Percentiles rank a stretch among this genome's conserved stretches.
Conservation (phyloP, 495 filamentous ascomycete genomes). For the Cladorrhinum samala region DNA sequence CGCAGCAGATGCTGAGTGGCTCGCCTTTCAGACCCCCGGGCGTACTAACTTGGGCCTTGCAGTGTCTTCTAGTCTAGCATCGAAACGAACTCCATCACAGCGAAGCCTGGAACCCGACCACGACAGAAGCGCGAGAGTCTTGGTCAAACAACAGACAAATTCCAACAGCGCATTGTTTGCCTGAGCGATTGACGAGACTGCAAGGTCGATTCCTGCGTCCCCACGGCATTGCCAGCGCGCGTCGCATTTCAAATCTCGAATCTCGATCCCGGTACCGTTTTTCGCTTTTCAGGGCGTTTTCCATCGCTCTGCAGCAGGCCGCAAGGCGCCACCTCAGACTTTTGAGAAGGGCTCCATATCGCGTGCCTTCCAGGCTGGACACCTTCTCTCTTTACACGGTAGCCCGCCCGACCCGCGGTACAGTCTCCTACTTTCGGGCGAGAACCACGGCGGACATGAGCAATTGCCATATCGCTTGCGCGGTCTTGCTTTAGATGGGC, state of each 20-base stretch:
- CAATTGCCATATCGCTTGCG: neutral
- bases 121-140: neutral
- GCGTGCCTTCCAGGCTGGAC: too few relatives aligned
- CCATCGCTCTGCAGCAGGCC: neutral
- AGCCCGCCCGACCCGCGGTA: neutral
- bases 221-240: neutral
- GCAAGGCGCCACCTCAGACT: too few relatives aligned
- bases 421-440: neutral
- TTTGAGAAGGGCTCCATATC: too few relatives aligned
- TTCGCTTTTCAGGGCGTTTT: neutral
- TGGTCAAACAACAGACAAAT: neutral
- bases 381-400: neutral
- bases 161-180: neutral
- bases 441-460: neutral
- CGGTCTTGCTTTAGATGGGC: neutral
- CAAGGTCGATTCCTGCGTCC: neutral
- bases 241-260: neutral
- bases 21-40: too few relatives aligned
- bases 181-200: neutral
- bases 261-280: neutral
- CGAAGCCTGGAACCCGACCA: neutral
- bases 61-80: neutral
- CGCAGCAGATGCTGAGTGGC: too few relatives aligned
- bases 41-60: too few relatives aligned
- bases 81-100: constrained; percentile 2